Base-by-base conservation (phyloP, 2,329 filamentous ascomycete species). In the Diaporthe citriasiana region DNA sequence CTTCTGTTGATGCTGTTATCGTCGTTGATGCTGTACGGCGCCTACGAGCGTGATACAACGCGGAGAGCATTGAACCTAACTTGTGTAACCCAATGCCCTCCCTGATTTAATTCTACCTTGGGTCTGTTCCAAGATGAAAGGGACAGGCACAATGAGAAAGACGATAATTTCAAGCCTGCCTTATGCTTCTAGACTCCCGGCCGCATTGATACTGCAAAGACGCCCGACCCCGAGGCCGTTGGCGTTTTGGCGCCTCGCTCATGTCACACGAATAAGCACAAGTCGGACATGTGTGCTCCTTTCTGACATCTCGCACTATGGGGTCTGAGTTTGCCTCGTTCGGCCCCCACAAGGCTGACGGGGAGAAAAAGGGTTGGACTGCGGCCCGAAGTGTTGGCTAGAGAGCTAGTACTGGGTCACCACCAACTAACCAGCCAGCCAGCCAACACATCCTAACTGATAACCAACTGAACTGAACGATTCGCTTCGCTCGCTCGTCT, bases 291-390 rank as follows among this genome's bases (percentile, higher is more conserved):
- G 30, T 38, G 17, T 12, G 22, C 30, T 51, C 12, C 17, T 9
- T 35, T 8, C 3, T 10, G 3, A 13, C 22, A 4, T 38, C 17
- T 27, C 33, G 1, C 25, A 30, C 51, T 17, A 42, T n/a, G 65
- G 17, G 42, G 19, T 1, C 42, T 22, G 33, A 30, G 22, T 71
- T 33, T 53, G 69, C 69, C 69, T 63, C 22, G 33, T 35, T 33
- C 9, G 69, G 56, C 69, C 69, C 53, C 69, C 69, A 71, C 47
- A 42, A 71, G 69, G 69, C 69, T 71, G 56, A 63, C 35, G 19
- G 19, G 22, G 22, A n/a, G 17, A 9, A 25, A n/a, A 13, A 42
- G 30, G 19, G 40, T 8, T 22, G 10, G 42, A 57, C n/a, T n/a
- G n/a, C 27, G 19, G n/a, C 13, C 38, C 15, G 19, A 10, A 19